Evolutionary conservation across 2,329 filamentous ascomycete genomes (phyloP), one percentile per base, ranked within the genome.

Genomic region (Clarireedia homoeocarpa): DNA sequence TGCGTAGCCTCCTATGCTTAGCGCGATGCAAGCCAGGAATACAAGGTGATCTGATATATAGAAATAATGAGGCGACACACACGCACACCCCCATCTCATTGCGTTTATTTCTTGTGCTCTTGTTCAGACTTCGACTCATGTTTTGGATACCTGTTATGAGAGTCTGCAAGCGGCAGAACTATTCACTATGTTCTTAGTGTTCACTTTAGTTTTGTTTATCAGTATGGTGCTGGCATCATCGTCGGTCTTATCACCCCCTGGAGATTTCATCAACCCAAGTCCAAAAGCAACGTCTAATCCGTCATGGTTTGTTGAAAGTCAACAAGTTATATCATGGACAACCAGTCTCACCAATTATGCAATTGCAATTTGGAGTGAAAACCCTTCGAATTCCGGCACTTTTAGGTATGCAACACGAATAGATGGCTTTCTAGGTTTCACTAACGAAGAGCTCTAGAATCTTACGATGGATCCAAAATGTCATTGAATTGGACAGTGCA

Each of bases 401-500:
- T 10, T 50, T 55, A 50, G 53, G 53, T 55, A 50, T 15, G 23
- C 2, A 17, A 44, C 40, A 44, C 23, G 0, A 23, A 30, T 30
- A 15, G 20, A 47, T 14, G 6, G 6, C 5, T 47, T 26, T 26
- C 2, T 20, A 17, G 12, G 4, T 24, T 12, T 44, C 36, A n/a
- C 46, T 55, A 23, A 55, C 45, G 5, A 10, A 15, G 5, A 34
- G 7, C 6, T 44, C 17, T 20, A 55, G 53, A 55, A 45, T 45
- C 39, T 17, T 55, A 55, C 26, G 17, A 36, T 50, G 53, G 53
- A 1, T 45, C 51, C 9, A 27, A 45, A 14, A 55, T 30, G 2
- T 55, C 38, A 4, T 26, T 56, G 12, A 52, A 52, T 26, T 56
- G 53, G 53, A 56, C 48, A 14, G 53, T 56, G 27, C 53, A 56